Percentiles rank a stretch among this genome's conserved stretches.
phyloP scores from a whole-genome alignment of 495 filamentous ascomycete species.

The Staphylotrichum longicolle region DNA sequence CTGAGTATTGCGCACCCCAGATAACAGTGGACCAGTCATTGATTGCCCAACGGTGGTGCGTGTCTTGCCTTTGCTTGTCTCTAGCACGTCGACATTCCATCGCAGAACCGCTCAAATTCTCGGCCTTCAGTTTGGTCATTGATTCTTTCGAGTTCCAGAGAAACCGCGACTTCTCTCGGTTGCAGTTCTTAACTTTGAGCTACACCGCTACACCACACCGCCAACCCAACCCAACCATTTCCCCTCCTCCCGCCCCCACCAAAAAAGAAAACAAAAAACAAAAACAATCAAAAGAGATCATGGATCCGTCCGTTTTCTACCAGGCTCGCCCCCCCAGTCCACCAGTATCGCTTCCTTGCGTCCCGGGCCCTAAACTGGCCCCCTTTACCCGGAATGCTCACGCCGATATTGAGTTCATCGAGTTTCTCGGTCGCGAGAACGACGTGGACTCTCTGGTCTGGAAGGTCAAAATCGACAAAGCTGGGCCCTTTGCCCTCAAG shows the following conservation, averaged over 20 bases:
- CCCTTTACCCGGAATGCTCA: constrained; percentile 13
- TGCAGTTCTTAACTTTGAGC: too few species aligned
- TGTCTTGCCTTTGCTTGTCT: not conserved
- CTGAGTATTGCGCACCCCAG: too few species aligned
- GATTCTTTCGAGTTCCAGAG: not conserved
- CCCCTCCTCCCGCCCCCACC: too few species aligned
- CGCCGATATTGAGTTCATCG: constrained; percentile 14
- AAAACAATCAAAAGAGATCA: not conserved
- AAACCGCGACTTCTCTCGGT: not conserved
- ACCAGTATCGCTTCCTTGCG: constrained; percentile 8
- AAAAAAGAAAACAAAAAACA: too few species aligned
- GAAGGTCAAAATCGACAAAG: constrained; percentile 15
- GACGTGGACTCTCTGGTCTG: constrained; percentile 10
- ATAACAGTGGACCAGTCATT: too few species aligned
- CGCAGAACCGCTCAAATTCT: not conserved
- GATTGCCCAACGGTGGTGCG: too few species aligned
- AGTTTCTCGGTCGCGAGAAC: constrained; percentile 10
- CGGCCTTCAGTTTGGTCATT: not conserved
- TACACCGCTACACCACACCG: too few species aligned
- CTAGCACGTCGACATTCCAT: not conserved
- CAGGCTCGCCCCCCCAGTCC: not conserved
- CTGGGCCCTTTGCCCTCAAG: constrained; percentile 13
- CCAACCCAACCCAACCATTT: too few species aligned
- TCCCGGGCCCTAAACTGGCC: constrained; percentile 20
- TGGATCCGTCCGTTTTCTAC: constrained; percentile 8